Evolutionary conservation across 805 yeast species (phyloP), one percentile per base, ranked within the genome.

Genomic region (Zygosaccharomyces bailii): DNA sequence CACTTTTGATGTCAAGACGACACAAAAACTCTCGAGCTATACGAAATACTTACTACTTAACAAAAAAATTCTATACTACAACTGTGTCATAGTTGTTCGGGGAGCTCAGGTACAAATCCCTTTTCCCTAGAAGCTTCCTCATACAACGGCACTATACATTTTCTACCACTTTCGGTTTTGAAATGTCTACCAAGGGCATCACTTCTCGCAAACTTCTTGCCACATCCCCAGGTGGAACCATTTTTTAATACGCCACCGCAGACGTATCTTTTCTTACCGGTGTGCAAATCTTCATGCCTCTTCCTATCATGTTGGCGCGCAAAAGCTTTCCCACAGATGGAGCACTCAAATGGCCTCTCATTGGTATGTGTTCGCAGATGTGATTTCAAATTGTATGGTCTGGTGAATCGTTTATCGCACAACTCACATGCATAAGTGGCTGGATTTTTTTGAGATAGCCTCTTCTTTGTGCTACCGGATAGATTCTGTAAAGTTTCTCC

Each of bases 361-460:
- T 84, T 84, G 0, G 95, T 85, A 61, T 86, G 99, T 0, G 98
- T 91, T 46, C 96, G 72, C 59, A 86, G 69, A 66, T 91, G 99
- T 0, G 96, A 86, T 54, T 91, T 87, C 53, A 91, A 71, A 60
- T 93, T 93, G 64, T 93, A 93, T 0, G 96, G 96, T 44, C 98
- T 70, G 1, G 98, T 91, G 62, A 91, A 91, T 39, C 82, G 70
- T 65, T 88, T 89, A 32, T 81, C 89, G 66, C 99, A 91, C 34
- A 86, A 66, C 46, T 82, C 80, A 63, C 98, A 91, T 2, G 84
- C 84, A 64, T 59, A 63, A 7, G 53, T 44, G 8, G 64, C 57
- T 10, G 64, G 56, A 29, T 59, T 52, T 44, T 59, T 62, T 39
- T 52, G 56, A 5, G 47, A 40, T 20, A 44, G 43, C 32, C 50